Base-by-base conservation (phyloP, 306 rosid genomes). In the Abrus pulchellus region DNA sequence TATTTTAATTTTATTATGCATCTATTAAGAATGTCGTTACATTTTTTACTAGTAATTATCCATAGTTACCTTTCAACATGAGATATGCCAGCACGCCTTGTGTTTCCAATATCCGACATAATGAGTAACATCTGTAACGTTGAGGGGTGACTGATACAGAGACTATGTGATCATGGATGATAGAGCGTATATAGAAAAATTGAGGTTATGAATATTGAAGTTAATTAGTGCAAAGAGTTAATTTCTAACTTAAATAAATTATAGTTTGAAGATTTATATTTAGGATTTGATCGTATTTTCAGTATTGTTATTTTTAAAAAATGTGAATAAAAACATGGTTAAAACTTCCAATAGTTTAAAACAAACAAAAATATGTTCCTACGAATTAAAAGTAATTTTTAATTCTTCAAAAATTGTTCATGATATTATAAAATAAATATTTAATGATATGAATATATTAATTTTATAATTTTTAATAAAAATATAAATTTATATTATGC, bases 71-170 rank as follows among this genome's bases (percentile, higher is more conserved):
- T 48, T 48, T 29, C 47, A 70, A 49, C 13, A 33, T n/a, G 14
- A 70, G n/a, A 70, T 50, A 7, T 32, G 76, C 1, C 14, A 71
- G 75, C 75, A 78, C 73, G 82, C 36, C 9, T 20, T 20, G 47
- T 40, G 75, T 67, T 67, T 41, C 47, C 55, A 44, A 14, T 30
- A 32, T 12, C 70, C 68, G 60, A 54, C 68, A 67, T 54, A 34
- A 34, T 53, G 36, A 52, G 56, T 20, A 52, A 71, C 59, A 7
- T n/a, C 2, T 33, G 48, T 14, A 53, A 34, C 52, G 62, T 52
- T 34, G 75, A 49, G 61, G 61, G 75, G 75, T 70, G 47, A 45
- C 40, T 5, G 34, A 9, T 11, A 9, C 43, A 5, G 50, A 62
- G 80, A 8, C 7, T n/a, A 5, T 34, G 63, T 62, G 65, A 72